These are phyloP conservation scores for Fusarium subtropicale DNA, from an alignment of 2,329 filamentous ascomycete species.

Conservation along the genomic window DNA sequence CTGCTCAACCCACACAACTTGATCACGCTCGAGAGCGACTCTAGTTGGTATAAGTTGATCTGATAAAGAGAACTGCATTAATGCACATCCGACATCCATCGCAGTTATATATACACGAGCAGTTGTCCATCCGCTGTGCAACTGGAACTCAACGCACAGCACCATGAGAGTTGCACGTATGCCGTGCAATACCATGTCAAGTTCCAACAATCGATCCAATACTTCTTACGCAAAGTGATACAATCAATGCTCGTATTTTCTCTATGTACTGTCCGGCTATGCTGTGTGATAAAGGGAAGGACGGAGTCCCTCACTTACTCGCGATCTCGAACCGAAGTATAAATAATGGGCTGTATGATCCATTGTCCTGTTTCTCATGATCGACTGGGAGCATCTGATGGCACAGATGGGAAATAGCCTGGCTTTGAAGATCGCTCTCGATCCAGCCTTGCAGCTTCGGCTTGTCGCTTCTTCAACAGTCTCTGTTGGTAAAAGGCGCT, in stretches of 20 bases:
- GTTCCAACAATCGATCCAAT: too few relatives aligned
- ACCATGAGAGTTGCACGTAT: too few relatives aligned
- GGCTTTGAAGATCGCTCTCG: constrained; percentile 83
- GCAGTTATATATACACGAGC: neutral
- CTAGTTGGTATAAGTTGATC: too few relatives aligned
- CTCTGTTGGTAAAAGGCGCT: constrained; percentile 90
- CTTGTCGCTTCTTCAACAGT: constrained; percentile 73
- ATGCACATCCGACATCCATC: neutral
- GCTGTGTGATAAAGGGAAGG: neutral
- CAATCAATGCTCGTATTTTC: neutral
- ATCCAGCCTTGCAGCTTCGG: constrained; percentile 75
- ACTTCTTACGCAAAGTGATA: too few relatives aligned
- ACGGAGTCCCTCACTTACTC: neutral
- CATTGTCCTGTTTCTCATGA: neutral
- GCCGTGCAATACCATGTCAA: neutral
- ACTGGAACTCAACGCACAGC: neutral
- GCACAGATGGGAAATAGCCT: constrained; percentile 85
- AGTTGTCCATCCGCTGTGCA: neutral
- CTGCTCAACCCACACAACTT: neutral
- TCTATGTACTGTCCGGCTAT: neutral
- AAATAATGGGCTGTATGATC: too few relatives aligned
- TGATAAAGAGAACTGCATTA: neutral
- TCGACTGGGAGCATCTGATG: constrained; percentile 66
- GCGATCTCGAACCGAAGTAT: neutral
- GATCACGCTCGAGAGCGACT: too few relatives aligned